A percentile compares a stretch with the other conserved stretches of the same genome.
These are phyloP conservation scores for Ilyonectria sp. DNA, from an alignment of 2,329 filamentous ascomycete species.

Conservation along the genomic window DNA sequence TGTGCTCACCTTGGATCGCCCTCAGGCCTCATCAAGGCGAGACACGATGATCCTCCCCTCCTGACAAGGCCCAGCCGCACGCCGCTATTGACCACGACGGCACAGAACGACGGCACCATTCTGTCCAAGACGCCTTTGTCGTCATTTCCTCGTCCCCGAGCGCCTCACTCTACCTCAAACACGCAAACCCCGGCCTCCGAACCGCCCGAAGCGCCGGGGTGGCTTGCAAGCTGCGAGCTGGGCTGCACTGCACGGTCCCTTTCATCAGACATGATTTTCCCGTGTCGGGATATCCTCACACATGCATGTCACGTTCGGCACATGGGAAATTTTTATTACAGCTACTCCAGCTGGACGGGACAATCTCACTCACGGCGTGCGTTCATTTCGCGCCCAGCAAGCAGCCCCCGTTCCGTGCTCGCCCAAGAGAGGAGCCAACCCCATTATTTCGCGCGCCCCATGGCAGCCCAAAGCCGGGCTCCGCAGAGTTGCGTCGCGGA, in stretches of 20 bases:
- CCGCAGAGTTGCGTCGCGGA: background rate
- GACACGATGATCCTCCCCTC: slow-evolving; percentile 1
- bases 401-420: background rate
- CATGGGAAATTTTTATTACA: background rate
- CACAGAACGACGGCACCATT: background rate
- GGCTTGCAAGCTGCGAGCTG: slow-evolving; percentile 2
- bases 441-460: background rate
- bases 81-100: background rate
- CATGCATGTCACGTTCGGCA: background rate
- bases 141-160: background rate
- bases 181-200: background rate
- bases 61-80: background rate
- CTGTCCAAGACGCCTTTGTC: background rate
- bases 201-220: background rate
- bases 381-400: background rate
- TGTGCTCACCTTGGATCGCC: background rate
- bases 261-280: slow-evolving; percentile 2
- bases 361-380: background rate
- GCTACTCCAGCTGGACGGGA: background rate
- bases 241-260: slow-evolving; percentile 7
- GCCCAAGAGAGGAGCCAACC: background rate
- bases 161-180: background rate
- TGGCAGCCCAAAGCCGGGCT: background rate
- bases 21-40: background rate
- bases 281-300: background rate